Base-by-base conservation (phyloP, 2,329 filamentous ascomycete species). In the Ophiognomonia clavigignenti-juglandacearum region DNA sequence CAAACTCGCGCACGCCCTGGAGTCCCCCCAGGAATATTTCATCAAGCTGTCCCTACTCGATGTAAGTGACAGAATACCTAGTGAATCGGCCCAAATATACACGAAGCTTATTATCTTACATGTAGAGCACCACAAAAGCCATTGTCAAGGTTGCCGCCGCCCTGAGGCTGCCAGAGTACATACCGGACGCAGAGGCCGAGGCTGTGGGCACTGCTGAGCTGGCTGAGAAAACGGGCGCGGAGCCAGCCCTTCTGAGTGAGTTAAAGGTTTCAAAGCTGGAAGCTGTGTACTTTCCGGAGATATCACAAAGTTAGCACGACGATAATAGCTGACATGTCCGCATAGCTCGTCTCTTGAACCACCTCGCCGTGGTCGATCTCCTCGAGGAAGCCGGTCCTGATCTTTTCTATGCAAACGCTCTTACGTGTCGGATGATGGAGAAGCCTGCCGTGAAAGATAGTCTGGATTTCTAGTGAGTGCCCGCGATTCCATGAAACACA, bases 281-380 rank as follows among this genome's bases (percentile, higher is more conserved):
- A 32, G 16, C 14, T 14, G 11, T 32, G 13, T 6, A 14, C 3
- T 32, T 32, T 23, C 26, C 11, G 10, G 10, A 9, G 10, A 34
- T 3, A 23, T 6, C 10, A 32, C 4, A 4, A 19, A 4, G 13
- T 22, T 5, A 5, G n/a, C n/a, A n/a, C n/a, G n/a, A n/a, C n/a
- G n/a, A n/a, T n/a, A n/a, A n/a, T n/a, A n/a, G 9, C 13, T 35
- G 9, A 43, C 20, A 31, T 32, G 13, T 34, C 9, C 16, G 6
- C 16, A 23, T 10, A 45, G 43, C 18, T 13, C 43, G 43, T 16
- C 26, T 45, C 7, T 35, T 45, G 34, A 45, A 45, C 10, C 43
- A 45, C 19, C 43, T 45, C 16, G 43, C 23, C 14, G 24, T 35
- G 29, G 20, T 14, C 14, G 24, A 35, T 19, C 32, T 18, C 13